Base-by-base conservation (phyloP, 805 yeast species). In the Kuraishia piskuri region DNA sequence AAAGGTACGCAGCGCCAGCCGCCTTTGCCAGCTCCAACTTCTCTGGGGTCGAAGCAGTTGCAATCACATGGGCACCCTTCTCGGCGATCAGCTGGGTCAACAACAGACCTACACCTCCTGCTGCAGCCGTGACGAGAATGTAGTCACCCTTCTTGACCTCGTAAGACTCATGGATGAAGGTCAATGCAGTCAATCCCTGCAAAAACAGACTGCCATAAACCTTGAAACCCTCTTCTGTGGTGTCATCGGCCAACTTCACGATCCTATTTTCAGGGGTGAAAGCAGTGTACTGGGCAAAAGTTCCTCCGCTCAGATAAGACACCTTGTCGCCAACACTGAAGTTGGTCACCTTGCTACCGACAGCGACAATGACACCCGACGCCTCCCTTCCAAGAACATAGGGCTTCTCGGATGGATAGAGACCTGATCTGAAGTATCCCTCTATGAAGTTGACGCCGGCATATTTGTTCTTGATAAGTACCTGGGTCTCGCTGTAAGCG, bases 91-190 rank as follows among this genome's bases (percentile, higher is more conserved):
- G 70, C 66, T 90, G 96, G 50, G 76, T 73, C 52, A 90, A 70
- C 20, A 88, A 59, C 51, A 80, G 76, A 4, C 98, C 98, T 51
- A 88, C 92, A 54, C 97, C 97, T 49, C 97, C 98, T 2, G 97
- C 97, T 7, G 96, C 96, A 3, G 97, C 97, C 72, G 90, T 89
- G 23, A 89, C 83, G 49, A 91, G 74, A 48, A 87, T 78, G 59
- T 69, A 77, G 55, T 92, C 97, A 52, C 82, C 91, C 64, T 78
- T 72, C 60, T 88, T 65, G 45, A 88, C 86, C 1, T 74, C 62
- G 63, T 87, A 81, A 1, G 94, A 79, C 57, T 87, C 90, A 40
- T 75, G 70, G 49, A 82, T 70, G 55, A 91, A 82, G 1, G 92
- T 78, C 60, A 86, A 68, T 1, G 92, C 94, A 6, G 97, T 91